Evolutionary conservation across 768 basidiomycete species (phyloP), one percentile per base, ranked within the genome.

Genomic region (Cystofilobasidium bisporidii): DNA sequence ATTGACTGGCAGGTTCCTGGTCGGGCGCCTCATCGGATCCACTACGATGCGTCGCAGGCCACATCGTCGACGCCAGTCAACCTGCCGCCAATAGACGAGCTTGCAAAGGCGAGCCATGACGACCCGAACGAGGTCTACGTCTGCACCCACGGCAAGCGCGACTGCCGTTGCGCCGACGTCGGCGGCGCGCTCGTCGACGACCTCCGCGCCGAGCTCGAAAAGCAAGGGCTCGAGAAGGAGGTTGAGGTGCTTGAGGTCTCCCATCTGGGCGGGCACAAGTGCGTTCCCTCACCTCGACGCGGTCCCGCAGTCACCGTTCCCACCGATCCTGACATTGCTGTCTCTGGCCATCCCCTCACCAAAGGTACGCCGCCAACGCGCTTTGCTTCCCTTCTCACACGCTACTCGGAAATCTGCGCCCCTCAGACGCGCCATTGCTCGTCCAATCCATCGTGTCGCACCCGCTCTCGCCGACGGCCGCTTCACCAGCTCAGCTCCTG

Each of bases 231-330:
- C 55, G 69, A 40, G 14, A 73, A 79, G 40, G 71, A 69, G 71
- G 80, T 80, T 28, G 75, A 75, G 53, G 78, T 90, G 1, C 83
- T 83, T 3, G 84, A 88, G 70, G 82, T 86, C 9, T 86, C 82
- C 2, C 89, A 92, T 75, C 84, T 92, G 61, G 89, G 90, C 0
- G 88, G 88, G 30, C 89, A 92, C 77, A 81, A 87, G 89, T 88
- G 73, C 74, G 85, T 80, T 6, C 30, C 50, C 64, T n/a, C n/a
- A n/a, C n/a, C n/a, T n/a, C n/a, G n/a, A n/a, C n/a, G n/a, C n/a
- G n/a, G n/a, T n/a, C n/a, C n/a, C n/a, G n/a, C n/a, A n/a, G n/a
- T n/a, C n/a, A n/a, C n/a, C n/a, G n/a, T n/a, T n/a, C n/a, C n/a
- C n/a, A n/a, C n/a, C n/a, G n/a, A 38, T 24, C 38, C 11, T 41